Evolutionary conservation across 148 eudicot genomes (phyloP), one percentile per base, ranked within the genome.

Genomic region (Tetragonia tetragonoides): DNA sequence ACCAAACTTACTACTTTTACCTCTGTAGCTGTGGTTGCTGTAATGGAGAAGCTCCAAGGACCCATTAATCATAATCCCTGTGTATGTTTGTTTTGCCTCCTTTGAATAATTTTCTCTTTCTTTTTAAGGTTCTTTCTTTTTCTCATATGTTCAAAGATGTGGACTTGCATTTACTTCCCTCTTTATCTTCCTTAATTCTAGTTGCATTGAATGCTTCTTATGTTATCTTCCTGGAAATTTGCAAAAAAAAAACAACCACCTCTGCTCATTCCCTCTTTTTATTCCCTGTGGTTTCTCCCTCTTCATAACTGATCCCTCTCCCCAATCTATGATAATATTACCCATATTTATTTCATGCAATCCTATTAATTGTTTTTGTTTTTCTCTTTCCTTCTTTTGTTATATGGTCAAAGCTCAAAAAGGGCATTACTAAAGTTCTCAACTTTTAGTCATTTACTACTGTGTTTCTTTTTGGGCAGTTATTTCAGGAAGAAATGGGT

Each of bases 31-130:
- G n/a, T 60, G n/a, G 28, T 67, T 17, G 75, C 11, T 81, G 44
- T 76, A 76, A 85, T 88, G 90, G 88, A 88, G 87, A 86, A 81
- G 86, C 87, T 86, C 76, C 88, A 82, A 82, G 86, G 85, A 69
- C 88, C 87, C 88, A 82, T 88, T 79, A 84, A 88, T 78, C 88
- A 86, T 79, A 84, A 88, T 78, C 88, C 86, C 68, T 86, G 76
- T 78, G 88, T 88, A 85, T 76, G 88, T 84, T 69, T 76, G 88
- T 84, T 66, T 74, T 76, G 17, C 78, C 6, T 66, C 44, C 39
- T 23, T n/a, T 40, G 40, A 68, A 67, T 68, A 18, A 21, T 64
- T 38, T 60, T 67, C 14, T 23, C 18, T 4, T 23, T 24, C 44
- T 54, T 51, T 62, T 77, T 37, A 10, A 53, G 16, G 38, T 28